Base-by-base conservation (phyloP, 345 rosid species). In the Brassica carinata region DNA sequence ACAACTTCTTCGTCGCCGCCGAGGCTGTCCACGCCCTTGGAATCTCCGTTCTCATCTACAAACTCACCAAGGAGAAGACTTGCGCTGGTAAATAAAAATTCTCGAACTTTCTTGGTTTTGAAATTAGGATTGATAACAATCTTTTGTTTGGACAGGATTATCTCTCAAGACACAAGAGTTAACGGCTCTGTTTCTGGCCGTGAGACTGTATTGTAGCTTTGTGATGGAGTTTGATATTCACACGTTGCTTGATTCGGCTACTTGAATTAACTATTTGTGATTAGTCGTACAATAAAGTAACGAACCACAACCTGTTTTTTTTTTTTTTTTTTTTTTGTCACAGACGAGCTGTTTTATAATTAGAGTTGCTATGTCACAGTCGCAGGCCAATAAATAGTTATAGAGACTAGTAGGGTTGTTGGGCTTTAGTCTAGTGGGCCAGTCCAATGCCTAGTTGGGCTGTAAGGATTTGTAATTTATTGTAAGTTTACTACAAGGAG, bases 171-270 rank as follows among this genome's bases (percentile, higher is more conserved):
- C 93, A 1, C 97, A 94, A 85, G 98, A 94, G 80, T 79, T 94
- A 75, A 94, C 98, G 26, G 97, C 98, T 69, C 71, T 90, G 33
- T 94, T 94, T 82, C 70, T 94, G 71, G 98, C 91, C 3, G 93
- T 89, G 71, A 87, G 98, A 72, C 79, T 94, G 58, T 94, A 92
- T 67, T 92, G 96, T 77, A 92, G 98, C 85, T 86, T 92, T 81
- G 98, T 94, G 29, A 94, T 94, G 97, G 98, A 92, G 68, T 92
- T 86, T 85, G 97, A 92, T 85, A 90, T 94, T 36, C 96, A 92
- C 81, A 94, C 98, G 1, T 1, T 94, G 45, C 96, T 94, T 57
- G 97, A 94, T 84, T 83, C 94, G 27, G 89, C 96, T 75, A 92
- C 97, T n/a, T n/a, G n/a, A n/a, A n/a, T n/a, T n/a, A n/a, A n/a